A percentile compares a stretch with the other conserved stretches of the same genome.
Conservation (phyloP, 129 eudicot species). For the Mikania micrantha region DNA sequence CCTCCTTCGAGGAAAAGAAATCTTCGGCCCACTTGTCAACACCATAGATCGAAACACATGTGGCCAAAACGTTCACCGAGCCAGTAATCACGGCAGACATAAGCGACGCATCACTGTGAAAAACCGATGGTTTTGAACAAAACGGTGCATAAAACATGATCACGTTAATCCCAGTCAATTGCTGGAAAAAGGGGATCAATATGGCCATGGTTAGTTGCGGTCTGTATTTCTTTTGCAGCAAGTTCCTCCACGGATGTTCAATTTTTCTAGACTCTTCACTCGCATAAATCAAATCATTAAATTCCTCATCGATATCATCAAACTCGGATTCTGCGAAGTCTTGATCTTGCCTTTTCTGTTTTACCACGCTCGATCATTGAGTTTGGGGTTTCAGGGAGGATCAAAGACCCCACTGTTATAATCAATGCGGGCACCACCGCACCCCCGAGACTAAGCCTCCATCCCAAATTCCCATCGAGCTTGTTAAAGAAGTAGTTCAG, state of each 20-base stretch:
- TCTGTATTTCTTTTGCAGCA: slow-evolving; percentile 59
- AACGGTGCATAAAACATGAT: slow-evolving; percentile 96
- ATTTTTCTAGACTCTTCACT: slow-evolving; percentile 65
- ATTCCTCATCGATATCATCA: slow-evolving; percentile 55
- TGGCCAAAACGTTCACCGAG: slow-evolving; percentile 59
- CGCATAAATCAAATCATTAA: slow-evolving; percentile 59
- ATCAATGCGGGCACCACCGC: slow-evolving; percentile 85
- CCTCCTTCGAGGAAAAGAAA: slow-evolving; percentile 88
- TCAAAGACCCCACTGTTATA: slow-evolving; percentile 51
- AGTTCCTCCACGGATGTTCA: slow-evolving; percentile 74
- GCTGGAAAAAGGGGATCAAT: slow-evolving; percentile 78
- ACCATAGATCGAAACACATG: slow-evolving; percentile 66
- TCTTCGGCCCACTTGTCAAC: slow-evolving; percentile 78
- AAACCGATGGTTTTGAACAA: slow-evolving; percentile 83
- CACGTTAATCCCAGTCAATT: slow-evolving; percentile 83
- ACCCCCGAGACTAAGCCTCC: slow-evolving; percentile 87
- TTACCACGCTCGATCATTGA: slow-evolving; percentile 79
- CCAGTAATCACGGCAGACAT: slow-evolving; percentile 94
- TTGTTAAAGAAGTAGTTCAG: slow-evolving; percentile 72
- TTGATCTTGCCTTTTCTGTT: slow-evolving; percentile 42
- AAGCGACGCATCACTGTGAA: slow-evolving; percentile 53
- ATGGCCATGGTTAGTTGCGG: slow-evolving; percentile 92
- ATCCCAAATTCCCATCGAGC: slow-evolving; percentile 74
- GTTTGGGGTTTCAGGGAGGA: slow-evolving; percentile 91
- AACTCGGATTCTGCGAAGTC: slow-evolving; percentile 63